Evolutionary conservation across 371 early-diverging fungal genomes (phyloP).

Genomic region (Synchytrium microbalum): DNA sequence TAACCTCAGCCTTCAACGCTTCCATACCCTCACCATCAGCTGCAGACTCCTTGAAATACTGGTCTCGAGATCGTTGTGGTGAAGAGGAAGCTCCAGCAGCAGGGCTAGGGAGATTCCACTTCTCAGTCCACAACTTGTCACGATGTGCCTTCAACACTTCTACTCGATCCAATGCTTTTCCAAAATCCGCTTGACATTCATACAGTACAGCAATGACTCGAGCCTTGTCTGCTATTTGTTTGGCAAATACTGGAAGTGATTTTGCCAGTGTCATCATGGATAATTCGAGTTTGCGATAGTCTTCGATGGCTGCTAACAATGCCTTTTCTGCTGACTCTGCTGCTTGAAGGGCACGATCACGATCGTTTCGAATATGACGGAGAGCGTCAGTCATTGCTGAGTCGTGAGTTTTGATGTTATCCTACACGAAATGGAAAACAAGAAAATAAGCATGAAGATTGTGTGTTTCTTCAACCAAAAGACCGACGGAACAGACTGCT

Average conservation of each 20-base stretch:
- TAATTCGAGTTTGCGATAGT: not conserved
- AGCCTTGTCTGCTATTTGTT: not conserved
- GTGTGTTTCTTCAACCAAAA: no score
- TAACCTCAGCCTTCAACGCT: no score
- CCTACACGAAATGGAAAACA: no score
- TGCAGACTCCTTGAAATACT: no score
- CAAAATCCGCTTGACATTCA: not conserved
- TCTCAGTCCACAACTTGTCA: not conserved
- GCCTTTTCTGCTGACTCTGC: not conserved
- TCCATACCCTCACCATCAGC: no score
- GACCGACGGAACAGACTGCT: no score
- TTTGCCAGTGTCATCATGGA: not conserved
- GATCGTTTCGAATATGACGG: not conserved
- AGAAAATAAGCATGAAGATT: no score
- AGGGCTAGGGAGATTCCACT: not conserved
- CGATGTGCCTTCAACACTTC: not conserved
- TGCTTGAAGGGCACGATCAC: not conserved
- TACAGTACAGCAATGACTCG: not conserved
- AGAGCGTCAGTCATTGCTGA: not conserved
- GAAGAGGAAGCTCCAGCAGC: no score
- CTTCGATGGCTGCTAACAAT: not conserved
- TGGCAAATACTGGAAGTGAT: not conserved
- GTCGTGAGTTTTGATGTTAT: not conserved
- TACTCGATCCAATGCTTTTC: not conserved
- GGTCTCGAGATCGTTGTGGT: no score